Evolutionary conservation across 2,329 filamentous ascomycete species (phyloP).

Genomic region (Pestalotiopsis sp.): DNA sequence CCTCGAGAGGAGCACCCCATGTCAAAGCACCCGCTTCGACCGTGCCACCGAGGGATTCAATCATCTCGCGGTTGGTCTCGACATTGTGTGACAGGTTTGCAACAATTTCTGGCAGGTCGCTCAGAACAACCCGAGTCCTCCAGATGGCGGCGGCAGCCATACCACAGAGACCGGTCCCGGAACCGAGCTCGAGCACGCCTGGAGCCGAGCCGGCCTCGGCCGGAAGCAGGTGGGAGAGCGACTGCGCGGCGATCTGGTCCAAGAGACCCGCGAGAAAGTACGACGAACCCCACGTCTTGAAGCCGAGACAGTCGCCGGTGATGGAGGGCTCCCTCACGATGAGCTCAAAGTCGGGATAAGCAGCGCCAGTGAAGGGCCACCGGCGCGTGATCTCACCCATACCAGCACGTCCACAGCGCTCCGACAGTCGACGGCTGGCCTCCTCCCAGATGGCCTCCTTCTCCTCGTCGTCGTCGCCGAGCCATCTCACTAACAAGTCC

Average conservation of each 20-base stretch:
- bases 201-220: slow-evolving; percentile 26
- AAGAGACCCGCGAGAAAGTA: slow-evolving; percentile 82
- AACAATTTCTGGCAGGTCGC: slow-evolving; percentile 83
- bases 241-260: slow-evolving; percentile 44
- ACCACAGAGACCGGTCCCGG: slow-evolving; percentile 90
- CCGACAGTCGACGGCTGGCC: slow-evolving; percentile 78
- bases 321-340: slow-evolving; percentile 83
- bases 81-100: slow-evolving; percentile 79
- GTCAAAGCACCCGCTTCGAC: slow-evolving; percentile 70
- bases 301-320: slow-evolving; percentile 83
- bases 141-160: slow-evolving; percentile 79
- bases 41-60: slow-evolving; percentile 57
- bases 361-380: slow-evolving; percentile 51
- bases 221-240: slow-evolving; percentile 48
- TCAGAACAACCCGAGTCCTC: slow-evolving; percentile 69
- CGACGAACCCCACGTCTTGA: slow-evolving; percentile 95
- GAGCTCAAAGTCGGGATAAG: slow-evolving; percentile 58
- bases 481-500: slow-evolving; percentile 61
- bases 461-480: slow-evolving; percentile 61
- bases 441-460: slow-evolving; percentile 75
- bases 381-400: slow-evolving; percentile 60
- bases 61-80: slow-evolving; percentile 59
- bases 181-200: slow-evolving; percentile 75
- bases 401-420: slow-evolving; percentile 78
- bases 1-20: slow-evolving; percentile 62